phyloP scores from a whole-genome alignment of 2,329 filamentous ascomycete species.

The Leptographium lundbergii region DNA sequence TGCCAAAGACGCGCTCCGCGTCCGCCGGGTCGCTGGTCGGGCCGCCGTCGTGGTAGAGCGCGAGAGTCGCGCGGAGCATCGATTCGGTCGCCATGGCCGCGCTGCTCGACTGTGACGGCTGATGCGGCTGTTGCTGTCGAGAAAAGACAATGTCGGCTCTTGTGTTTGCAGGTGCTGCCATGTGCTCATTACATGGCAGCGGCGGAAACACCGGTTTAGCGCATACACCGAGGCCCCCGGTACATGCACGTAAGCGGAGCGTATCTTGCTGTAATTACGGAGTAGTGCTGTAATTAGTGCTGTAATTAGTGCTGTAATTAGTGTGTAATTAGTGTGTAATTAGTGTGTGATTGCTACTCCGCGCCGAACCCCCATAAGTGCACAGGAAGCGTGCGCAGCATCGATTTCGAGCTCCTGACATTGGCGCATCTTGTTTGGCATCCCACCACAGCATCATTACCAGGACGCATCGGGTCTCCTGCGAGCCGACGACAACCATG shows the following conservation, averaged over 20 bases:
- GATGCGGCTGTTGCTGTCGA: not conserved
- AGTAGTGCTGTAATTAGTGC: too few species aligned
- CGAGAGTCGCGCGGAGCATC: slow-evolving; percentile 53
- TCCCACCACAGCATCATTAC: not conserved
- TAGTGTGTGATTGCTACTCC: too few species aligned
- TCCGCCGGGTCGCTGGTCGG: too few species aligned
- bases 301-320: too few species aligned
- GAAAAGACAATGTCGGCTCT: too few species aligned
- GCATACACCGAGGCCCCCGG: not conserved
- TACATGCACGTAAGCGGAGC: not conserved
- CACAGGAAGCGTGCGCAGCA: too few species aligned
- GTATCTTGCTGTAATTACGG: too few species aligned
- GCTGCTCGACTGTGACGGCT: not conserved
- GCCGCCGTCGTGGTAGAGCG: slow-evolving; percentile 36
- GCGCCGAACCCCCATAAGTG: not conserved
- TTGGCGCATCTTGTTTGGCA: not conserved
- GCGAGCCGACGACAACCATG: not conserved
- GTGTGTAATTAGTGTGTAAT: too few species aligned
- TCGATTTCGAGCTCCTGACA: too few species aligned
- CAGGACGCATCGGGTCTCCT: not conserved
- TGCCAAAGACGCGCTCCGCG: slow-evolving; percentile 48
- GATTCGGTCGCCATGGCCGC: slow-evolving; percentile 50
- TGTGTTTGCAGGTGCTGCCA: not conserved
- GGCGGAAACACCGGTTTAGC: not conserved
- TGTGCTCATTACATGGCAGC: too few species aligned